A percentile compares a stretch with the other conserved stretches of the same genome.
phyloP scores from a whole-genome alignment of 768 basidiomycete genomes.

The Suillus fuscotomentosus region DNA sequence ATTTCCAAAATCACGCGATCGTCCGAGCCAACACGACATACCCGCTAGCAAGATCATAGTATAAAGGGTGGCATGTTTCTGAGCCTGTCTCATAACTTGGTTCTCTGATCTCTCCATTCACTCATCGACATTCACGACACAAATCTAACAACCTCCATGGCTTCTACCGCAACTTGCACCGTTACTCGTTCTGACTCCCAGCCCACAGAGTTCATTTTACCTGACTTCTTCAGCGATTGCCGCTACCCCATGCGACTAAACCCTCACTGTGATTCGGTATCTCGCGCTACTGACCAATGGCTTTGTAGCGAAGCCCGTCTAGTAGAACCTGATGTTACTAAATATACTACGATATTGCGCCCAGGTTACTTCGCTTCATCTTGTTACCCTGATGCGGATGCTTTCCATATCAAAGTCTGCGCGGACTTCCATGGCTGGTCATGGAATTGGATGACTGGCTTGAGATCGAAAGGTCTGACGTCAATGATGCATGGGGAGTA shows the following conservation, averaged over 20 bases:
- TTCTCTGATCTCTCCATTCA: background rate
- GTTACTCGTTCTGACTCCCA: background rate
- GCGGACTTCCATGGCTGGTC: conserved; percentile 62
- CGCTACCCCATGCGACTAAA: background rate
- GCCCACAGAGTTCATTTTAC: background rate
- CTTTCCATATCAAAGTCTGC: conserved; percentile 59
- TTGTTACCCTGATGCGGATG: conserved; percentile 58
- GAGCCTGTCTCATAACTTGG: background rate
- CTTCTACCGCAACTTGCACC: background rate
- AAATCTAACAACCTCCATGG: background rate
- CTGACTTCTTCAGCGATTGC: background rate
- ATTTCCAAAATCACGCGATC: background rate
- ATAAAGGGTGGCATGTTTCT: background rate
- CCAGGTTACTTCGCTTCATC: conserved; percentile 59
- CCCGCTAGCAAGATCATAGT: background rate
- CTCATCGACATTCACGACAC: background rate
- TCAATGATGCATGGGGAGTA: conserved; percentile 28
- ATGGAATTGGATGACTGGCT: conserved; percentile 32
- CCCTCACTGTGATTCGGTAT: background rate
- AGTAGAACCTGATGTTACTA: conserved; percentile 30
- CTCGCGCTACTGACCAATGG: background rate
- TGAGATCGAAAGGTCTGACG: conserved; percentile 17
- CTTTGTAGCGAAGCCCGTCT: background rate
- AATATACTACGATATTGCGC: conserved; percentile 40
- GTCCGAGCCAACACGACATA: background rate